Evolutionary conservation across 345 rosid species (phyloP).

Genomic region (Lepidium aucheri): DNA sequence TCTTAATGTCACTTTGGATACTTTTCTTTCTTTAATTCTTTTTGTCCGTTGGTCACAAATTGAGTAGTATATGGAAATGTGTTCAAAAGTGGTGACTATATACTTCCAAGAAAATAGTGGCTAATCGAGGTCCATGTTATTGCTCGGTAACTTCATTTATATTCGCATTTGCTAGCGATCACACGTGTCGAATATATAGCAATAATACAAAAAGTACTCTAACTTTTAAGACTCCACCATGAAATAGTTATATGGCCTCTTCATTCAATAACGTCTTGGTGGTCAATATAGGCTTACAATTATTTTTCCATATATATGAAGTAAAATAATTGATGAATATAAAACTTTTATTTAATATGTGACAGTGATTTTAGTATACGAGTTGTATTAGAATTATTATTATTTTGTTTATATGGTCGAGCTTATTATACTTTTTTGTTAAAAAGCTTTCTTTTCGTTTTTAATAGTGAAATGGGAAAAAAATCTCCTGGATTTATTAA

Average conservation of each 20-base stretch:
- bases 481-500: too few relatives aligned
- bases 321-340: too few relatives aligned
- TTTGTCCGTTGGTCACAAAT: background rate
- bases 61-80: background rate
- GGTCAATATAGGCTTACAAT: too few relatives aligned
- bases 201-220: too few relatives aligned
- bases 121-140: background rate
- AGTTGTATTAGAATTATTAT: too few relatives aligned
- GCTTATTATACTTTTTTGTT: too few relatives aligned
- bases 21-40: background rate
- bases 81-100: conserved; percentile 10
- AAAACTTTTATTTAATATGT: too few relatives aligned
- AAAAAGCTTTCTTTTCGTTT: too few relatives aligned
- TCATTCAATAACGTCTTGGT: background rate
- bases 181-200: background rate
- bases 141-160: background rate
- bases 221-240: background rate
- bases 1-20: background rate
- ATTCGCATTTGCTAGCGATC: background rate
- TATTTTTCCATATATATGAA: too few relatives aligned
- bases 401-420: too few relatives aligned
- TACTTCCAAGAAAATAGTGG: background rate
- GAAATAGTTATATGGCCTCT: background rate
- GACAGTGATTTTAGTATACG: too few relatives aligned
- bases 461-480: too few relatives aligned